phyloP scores from a whole-genome alignment of 2,329 filamentous ascomycete genomes.

The Penicillium hesseltinei region DNA sequence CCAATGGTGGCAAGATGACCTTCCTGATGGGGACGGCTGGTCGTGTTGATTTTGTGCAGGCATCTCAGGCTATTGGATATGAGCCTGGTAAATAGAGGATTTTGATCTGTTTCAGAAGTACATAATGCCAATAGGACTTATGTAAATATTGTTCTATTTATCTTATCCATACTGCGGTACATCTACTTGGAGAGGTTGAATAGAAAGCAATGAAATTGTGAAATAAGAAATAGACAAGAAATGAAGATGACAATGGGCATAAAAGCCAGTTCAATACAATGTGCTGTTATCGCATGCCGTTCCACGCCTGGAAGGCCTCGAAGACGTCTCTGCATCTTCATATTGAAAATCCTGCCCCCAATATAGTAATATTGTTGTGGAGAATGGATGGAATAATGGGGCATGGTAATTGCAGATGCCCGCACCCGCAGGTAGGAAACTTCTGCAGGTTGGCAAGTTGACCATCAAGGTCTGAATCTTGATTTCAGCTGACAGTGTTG shows the following conservation, averaged over 20 bases:
- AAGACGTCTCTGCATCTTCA: constrained; percentile 15
- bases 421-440: neutral
- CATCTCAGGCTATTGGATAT: constrained; percentile 23
- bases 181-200: neutral
- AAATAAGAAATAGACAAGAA: neutral
- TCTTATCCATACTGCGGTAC: neutral
- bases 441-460: neutral
- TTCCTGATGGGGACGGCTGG: constrained; percentile 12
- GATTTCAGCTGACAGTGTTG: constrained; percentile 5
- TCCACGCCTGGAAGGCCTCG: constrained; percentile 7
- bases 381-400: neutral
- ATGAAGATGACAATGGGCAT: neutral
- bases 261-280: constrained; percentile 16
- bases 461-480: constrained; percentile 1
- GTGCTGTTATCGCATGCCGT: constrained; percentile 10
- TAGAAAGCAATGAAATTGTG: neutral
- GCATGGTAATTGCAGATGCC: constrained; percentile 1
- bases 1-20: constrained; percentile 18
- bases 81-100: constrained; percentile 7
- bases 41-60: constrained; percentile 21
- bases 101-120: neutral
- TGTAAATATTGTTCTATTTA: neutral
- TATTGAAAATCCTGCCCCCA: neutral
- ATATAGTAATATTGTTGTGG: constrained; percentile 13
- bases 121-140: neutral